These are phyloP conservation scores for Penicillium sp. DNA, from an alignment of 2,329 filamentous ascomycete genomes.

Conservation along the genomic window DNA sequence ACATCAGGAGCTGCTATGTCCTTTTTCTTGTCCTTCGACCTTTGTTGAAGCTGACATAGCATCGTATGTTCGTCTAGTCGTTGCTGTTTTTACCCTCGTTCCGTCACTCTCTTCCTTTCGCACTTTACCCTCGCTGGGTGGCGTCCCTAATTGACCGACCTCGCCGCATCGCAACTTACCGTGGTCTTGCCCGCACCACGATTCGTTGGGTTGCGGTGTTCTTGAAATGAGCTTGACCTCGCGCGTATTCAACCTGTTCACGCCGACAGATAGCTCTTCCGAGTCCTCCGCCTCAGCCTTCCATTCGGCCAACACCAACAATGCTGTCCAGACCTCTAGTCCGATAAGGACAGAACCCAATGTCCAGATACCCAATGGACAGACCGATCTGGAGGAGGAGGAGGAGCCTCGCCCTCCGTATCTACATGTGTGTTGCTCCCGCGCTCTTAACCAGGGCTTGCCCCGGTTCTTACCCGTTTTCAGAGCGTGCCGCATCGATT, in stretches of 20 bases:
- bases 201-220: slow-evolving; percentile 38
- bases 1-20: slow-evolving; percentile 22
- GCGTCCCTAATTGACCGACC: slow-evolving; percentile 21
- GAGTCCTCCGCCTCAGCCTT: slow-evolving; percentile 34
- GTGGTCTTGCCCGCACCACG: slow-evolving; percentile 37
- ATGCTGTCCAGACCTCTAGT: slow-evolving; percentile 24
- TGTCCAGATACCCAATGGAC: slow-evolving; percentile 42
- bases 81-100: slow-evolving; percentile 11
- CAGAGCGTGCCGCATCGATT: neutral
- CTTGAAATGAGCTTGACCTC: slow-evolving; percentile 64
- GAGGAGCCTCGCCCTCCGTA: slow-evolving; percentile 65
- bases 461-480: neutral
- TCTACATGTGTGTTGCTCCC: slow-evolving; percentile 60
- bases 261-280: slow-evolving; percentile 44
- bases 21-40: slow-evolving; percentile 11
- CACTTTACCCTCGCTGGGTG: slow-evolving; percentile 21
- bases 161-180: slow-evolving; percentile 32
- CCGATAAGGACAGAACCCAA: slow-evolving; percentile 23
- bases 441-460: neutral
- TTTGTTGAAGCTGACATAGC: slow-evolving; percentile 19
- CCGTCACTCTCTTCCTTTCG: slow-evolving; percentile 6
- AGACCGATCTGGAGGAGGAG: slow-evolving; percentile 49
- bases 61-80: neutral
- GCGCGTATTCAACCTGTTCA: slow-evolving; percentile 58
- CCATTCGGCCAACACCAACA: slow-evolving; percentile 32